These are phyloP conservation scores for Pythium guiyangense DNA, from an alignment of 352 stramenopile species.

Conservation along the genomic window DNA sequence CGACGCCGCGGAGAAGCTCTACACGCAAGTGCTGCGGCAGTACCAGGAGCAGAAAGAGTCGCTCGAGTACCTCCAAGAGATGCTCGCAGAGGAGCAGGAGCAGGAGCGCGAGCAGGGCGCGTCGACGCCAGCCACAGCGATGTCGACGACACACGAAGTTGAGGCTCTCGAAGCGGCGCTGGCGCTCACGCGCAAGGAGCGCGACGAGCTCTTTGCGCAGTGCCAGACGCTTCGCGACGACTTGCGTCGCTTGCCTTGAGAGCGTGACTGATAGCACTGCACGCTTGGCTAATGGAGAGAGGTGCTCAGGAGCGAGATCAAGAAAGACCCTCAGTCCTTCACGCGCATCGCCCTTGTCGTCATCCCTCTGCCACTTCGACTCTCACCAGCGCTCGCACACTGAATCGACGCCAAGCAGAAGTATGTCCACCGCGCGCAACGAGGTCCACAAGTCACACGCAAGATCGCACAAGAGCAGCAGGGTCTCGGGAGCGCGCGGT, in stretches of 20 bases:
- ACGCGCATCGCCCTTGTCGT: too few relatives aligned
- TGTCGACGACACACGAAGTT: constrained; percentile 20
- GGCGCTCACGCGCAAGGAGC: constrained; percentile 32
- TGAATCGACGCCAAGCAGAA: too few relatives aligned
- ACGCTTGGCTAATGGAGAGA: too few relatives aligned
- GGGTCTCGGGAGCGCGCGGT: constrained; percentile 9
- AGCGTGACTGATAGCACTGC: too few relatives aligned
- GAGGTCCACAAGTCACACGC: too few relatives aligned
- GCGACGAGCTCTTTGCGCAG: constrained; percentile 59
- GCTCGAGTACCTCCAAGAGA: constrained; percentile 54
- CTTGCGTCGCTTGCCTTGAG: too few relatives aligned
- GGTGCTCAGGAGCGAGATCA: too few relatives aligned
- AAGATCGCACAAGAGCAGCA: too few relatives aligned
- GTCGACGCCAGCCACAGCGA: neutral
- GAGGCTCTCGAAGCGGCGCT: constrained; percentile 24
- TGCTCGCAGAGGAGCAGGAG: constrained; percentile 49
- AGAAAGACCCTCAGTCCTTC: too few relatives aligned
- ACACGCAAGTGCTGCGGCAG: constrained; percentile 65
- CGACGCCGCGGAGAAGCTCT: constrained; percentile 65
- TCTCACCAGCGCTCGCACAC: too few relatives aligned
- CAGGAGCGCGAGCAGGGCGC: constrained; percentile 17
- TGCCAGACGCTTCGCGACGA: constrained; percentile 56
- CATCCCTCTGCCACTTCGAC: too few relatives aligned
- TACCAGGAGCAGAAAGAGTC: constrained; percentile 59
- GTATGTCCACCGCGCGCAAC: too few relatives aligned